These are phyloP conservation scores for Apiospora aurea DNA, from an alignment of 2,329 filamentous ascomycete species.

Conservation along the genomic window DNA sequence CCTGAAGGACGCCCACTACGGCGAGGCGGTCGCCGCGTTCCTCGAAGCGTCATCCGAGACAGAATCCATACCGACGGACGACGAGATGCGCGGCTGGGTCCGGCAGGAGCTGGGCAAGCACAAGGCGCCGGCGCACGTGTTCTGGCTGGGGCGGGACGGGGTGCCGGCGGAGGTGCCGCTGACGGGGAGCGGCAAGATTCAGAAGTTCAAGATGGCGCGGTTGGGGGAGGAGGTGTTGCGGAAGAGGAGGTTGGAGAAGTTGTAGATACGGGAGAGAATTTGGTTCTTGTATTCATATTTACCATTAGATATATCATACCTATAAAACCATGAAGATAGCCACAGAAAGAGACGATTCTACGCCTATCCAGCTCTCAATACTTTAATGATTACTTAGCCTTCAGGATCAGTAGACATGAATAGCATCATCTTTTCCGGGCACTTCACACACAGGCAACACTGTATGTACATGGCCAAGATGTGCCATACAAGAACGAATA, in stretches of 20 bases:
- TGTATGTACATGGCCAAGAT: not conserved
- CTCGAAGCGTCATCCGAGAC: slow-evolving; percentile 43
- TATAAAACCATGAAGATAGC: not conserved
- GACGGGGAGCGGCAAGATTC: slow-evolving; percentile 76
- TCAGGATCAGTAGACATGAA: not conserved
- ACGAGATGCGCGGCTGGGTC: slow-evolving; percentile 69
- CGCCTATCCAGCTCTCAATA: not conserved
- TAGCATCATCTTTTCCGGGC: not conserved
- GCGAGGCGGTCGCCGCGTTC: slow-evolving; percentile 76
- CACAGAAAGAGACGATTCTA: not conserved
- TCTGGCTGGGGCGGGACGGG: slow-evolving; percentile 73
- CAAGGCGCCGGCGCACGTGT: slow-evolving; percentile 76
- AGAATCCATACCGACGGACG: slow-evolving; percentile 49
- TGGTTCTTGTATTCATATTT: not conserved
- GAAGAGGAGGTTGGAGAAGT: slow-evolving; percentile 53
- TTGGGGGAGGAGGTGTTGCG: slow-evolving; percentile 62
- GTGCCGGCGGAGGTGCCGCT: slow-evolving; percentile 64
- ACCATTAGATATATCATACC: not conserved
- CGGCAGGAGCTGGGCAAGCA: slow-evolving; percentile 67
- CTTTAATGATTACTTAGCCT: not conserved
- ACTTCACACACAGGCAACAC: not conserved
- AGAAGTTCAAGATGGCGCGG: slow-evolving; percentile 70
- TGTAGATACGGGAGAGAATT: slow-evolving; percentile 43
- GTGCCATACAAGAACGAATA: not conserved
- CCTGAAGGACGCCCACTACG: slow-evolving; percentile 73